These are phyloP conservation scores for Aspergillus novoparasiticus DNA, from an alignment of 2,329 filamentous ascomycete species.

Conservation along the genomic window DNA sequence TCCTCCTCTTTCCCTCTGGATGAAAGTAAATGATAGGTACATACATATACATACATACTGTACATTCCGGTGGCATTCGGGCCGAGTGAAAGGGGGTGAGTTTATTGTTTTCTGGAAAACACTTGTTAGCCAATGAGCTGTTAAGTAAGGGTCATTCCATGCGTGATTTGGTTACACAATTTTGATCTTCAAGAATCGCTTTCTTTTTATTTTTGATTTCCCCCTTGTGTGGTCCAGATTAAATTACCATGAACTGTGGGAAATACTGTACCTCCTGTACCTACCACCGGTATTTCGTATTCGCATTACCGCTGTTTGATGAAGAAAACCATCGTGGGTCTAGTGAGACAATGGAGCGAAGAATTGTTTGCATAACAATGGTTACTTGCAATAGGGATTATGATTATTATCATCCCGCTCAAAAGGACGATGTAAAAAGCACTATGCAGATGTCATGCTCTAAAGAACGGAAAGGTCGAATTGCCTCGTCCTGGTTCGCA, in stretches of 20 bases:
- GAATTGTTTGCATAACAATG: not conserved
- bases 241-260: not conserved
- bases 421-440: not conserved
- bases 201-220: not conserved
- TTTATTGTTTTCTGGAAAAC: not conserved
- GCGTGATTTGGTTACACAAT: constrained; percentile 4
- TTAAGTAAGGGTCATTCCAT: constrained; percentile 6
- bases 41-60: not conserved
- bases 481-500: constrained; percentile 5
- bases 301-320: not conserved
- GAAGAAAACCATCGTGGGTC: not conserved
- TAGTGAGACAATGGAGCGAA: not conserved
- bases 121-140: constrained; percentile 1
- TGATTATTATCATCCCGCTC: not conserved
- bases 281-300: not conserved
- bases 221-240: not conserved
- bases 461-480: not conserved
- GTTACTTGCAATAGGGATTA: not conserved
- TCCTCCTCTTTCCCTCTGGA: not conserved
- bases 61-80: not conserved
- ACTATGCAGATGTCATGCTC: constrained; percentile 1
- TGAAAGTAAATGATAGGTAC: not conserved
- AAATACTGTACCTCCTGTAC: not conserved
- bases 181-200: not conserved
- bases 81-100: not conserved